These are phyloP conservation scores for Niebla homalea DNA, from an alignment of 495 filamentous ascomycete species.

Conservation along the genomic window DNA sequence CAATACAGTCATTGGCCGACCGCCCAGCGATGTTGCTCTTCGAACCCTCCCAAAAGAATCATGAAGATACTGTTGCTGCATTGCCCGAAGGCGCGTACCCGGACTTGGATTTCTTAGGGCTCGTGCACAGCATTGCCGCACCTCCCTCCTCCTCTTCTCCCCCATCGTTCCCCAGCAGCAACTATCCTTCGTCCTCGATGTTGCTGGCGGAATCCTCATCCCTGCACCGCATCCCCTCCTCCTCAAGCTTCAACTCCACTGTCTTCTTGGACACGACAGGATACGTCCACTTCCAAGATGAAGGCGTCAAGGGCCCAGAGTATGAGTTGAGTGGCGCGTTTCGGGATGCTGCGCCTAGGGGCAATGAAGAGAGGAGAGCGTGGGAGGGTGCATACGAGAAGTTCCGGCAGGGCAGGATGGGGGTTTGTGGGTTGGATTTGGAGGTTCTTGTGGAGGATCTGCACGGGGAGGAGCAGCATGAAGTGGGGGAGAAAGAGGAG, in stretches of 20 bases:
- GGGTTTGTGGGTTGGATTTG: constrained; percentile 26
- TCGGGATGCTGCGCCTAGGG: constrained; percentile 23
- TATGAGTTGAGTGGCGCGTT: constrained; percentile 24
- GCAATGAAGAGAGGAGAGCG: constrained; percentile 27
- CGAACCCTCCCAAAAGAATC: constrained; percentile 12
- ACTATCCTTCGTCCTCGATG: constrained; percentile 14
- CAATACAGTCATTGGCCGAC: neutral
- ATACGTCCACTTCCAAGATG: constrained; percentile 31
- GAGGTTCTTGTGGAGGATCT: constrained; percentile 3
- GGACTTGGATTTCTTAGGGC: constrained; percentile 11
- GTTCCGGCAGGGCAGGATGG: constrained; percentile 21
- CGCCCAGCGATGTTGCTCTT: constrained; percentile 13
- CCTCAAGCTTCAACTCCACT: constrained; percentile 26
- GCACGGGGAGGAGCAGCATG: neutral
- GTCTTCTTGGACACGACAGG: constrained; percentile 23
- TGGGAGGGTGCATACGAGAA: constrained; percentile 28
- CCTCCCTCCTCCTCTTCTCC: neutral
- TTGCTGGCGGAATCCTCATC: constrained; percentile 11
- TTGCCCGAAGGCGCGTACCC: constrained; percentile 11
- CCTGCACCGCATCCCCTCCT: constrained; percentile 2
- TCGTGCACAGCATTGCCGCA: constrained; percentile 8
- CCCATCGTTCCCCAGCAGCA: neutral
- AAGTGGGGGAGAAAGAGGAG: neutral
- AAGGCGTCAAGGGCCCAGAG: constrained; percentile 32
- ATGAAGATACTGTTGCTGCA: constrained; percentile 1